These are phyloP conservation scores for Apophysomyces sp. DNA, from an alignment of 371 early-diverging fungal genomes.

Conservation along the genomic window DNA sequence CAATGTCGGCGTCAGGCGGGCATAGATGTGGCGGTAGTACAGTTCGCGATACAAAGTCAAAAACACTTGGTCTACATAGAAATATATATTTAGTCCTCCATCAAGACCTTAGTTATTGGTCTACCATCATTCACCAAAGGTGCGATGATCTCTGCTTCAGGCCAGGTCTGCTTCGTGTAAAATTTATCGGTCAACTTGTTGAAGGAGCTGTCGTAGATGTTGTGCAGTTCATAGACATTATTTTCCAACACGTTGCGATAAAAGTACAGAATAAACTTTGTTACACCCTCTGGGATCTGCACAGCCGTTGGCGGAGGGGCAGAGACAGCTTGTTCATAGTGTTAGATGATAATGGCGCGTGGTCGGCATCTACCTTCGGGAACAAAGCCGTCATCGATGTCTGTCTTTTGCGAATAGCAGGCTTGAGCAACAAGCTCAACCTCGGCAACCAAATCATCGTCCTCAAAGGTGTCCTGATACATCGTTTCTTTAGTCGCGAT, in stretches of 20 bases:
- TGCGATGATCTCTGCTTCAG: constrained; percentile 83
- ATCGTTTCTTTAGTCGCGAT: constrained; percentile 22
- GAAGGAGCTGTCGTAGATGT: constrained; percentile 90
- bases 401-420: constrained; percentile 46
- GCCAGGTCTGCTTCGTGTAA: constrained; percentile 90
- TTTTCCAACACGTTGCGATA: constrained; percentile 77
- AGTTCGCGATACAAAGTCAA: constrained; percentile 93
- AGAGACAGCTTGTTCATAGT: constrained; percentile 11
- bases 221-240: constrained; percentile 82
- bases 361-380: constrained; percentile 31
- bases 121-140: constrained; percentile 86
- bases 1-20: constrained; percentile 83
- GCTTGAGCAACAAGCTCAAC: constrained; percentile 76
- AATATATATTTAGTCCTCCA: background rate
- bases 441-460: constrained; percentile 82
- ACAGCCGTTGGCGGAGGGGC: constrained; percentile 47
- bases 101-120: background rate
- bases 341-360: background rate
- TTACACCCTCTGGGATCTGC: constrained; percentile 80
- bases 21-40: constrained; percentile 95
- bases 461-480: constrained; percentile 73
- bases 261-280: constrained; percentile 82
- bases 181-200: constrained; percentile 91
- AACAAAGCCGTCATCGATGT: constrained; percentile 53
- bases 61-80: constrained; percentile 75